Evolutionary conservation across 345 rosid species (phyloP).

Genomic region (Salix udensis): DNA sequence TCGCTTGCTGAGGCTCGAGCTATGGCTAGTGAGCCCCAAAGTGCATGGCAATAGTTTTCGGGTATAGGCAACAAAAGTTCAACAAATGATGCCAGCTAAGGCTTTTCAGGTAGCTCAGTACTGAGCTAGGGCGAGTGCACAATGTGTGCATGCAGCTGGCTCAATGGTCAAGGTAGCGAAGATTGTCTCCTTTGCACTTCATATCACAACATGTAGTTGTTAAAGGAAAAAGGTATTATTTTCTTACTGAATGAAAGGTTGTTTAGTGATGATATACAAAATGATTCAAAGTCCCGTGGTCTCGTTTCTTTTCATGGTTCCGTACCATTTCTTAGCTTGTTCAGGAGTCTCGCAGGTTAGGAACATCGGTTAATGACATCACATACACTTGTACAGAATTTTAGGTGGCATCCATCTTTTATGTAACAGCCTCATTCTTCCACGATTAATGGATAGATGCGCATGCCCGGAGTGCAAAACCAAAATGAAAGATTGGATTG

Average conservation of each 20-base stretch:
- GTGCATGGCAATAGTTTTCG: conserved; percentile 61
- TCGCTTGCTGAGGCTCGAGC: conserved; percentile 86
- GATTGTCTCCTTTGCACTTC: conserved; percentile 7
- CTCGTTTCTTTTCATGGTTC: conserved; percentile 6
- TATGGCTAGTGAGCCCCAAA: conserved; percentile 43
- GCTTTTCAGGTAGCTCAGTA: conserved; percentile 15
- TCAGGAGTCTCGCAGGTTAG: background rate
- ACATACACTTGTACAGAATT: no score
- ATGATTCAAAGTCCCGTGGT: conserved; percentile 8
- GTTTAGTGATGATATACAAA: conserved; percentile 19
- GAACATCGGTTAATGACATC: background rate
- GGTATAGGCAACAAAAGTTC: conserved; percentile 10
- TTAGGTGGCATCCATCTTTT: no score
- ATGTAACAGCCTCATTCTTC: no score
- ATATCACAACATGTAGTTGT: conserved; percentile 15
- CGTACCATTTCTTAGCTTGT: conserved; percentile 1
- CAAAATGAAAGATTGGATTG: no score
- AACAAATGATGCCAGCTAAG: conserved; percentile 19
- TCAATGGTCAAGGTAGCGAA: conserved; percentile 22
- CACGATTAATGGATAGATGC: no score
- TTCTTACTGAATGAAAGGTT: conserved; percentile 29
- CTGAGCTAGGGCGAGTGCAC: conserved; percentile 13
- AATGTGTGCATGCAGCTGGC: conserved; percentile 7
- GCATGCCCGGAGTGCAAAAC: no score
- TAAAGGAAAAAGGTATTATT: conserved; percentile 14